Percentiles rank a stretch among this genome's conserved stretches.
Evolutionary conservation across 257 asterid genomes (phyloP).

Genomic region (Fraxinus anomala): DNA sequence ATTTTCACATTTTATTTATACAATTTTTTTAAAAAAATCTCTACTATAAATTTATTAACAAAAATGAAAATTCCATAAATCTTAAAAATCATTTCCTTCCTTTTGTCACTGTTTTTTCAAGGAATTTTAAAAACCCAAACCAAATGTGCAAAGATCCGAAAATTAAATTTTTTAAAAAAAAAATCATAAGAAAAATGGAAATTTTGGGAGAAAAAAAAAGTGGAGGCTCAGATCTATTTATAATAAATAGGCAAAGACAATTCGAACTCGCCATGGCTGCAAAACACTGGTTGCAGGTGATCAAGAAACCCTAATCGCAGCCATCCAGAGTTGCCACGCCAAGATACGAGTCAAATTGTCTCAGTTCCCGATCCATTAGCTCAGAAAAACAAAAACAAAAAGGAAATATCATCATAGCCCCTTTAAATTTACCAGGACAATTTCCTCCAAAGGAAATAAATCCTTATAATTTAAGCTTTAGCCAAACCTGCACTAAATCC

Average conservation of each 20-base stretch:
- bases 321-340: slow-evolving; percentile 44
- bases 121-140: background rate
- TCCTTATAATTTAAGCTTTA: background rate
- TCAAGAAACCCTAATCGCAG: slow-evolving; percentile 17
- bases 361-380: slow-evolving; percentile 34
- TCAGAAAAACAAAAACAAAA: slow-evolving; percentile 7
- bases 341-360: slow-evolving; percentile 33
- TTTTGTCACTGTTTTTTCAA: too few species aligned
- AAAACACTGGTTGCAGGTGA: slow-evolving; percentile 35
- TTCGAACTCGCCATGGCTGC: slow-evolving; percentile 42
- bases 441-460: background rate
- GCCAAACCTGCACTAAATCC: background rate
- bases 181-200: too few species aligned
- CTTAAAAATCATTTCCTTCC: too few species aligned
- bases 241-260: slow-evolving; percentile 20
- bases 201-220: too few species aligned
- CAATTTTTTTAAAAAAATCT: too few species aligned
- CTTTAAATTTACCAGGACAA: slow-evolving; percentile 3
- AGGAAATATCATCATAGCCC: slow-evolving; percentile 37
- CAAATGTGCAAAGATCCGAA: too few species aligned
- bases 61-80: too few species aligned
- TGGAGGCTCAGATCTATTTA: slow-evolving; percentile 46
- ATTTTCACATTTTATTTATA: too few species aligned
- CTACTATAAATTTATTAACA: too few species aligned
- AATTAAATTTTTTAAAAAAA: background rate